Percentiles rank a stretch among this genome's conserved stretches.
These are phyloP conservation scores for Cercospora sesami DNA, from an alignment of 2,329 filamentous ascomycete genomes.

Conservation along the genomic window DNA sequence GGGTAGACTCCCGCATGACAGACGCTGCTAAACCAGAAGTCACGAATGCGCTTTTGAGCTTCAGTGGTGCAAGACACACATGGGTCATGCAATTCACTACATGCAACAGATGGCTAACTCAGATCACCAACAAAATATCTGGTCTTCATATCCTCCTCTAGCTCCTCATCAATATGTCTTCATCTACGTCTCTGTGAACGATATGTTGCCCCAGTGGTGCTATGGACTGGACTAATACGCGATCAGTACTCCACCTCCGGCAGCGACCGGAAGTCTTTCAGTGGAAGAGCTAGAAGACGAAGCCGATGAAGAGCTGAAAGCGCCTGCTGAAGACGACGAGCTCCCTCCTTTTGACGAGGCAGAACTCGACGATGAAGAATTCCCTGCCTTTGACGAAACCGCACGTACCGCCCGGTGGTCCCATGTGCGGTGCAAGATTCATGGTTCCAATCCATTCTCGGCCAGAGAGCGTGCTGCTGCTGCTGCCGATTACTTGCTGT, in stretches of 20 bases:
- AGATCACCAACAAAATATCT: background rate
- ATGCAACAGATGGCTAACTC: background rate
- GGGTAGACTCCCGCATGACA: background rate
- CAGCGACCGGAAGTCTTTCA: background rate
- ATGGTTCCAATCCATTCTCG: constrained; percentile 3
- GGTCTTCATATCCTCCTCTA: background rate
- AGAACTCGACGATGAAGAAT: background rate
- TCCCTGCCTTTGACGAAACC: background rate
- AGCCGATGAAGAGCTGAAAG: background rate
- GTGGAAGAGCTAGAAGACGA: background rate
- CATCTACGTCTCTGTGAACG: background rate
- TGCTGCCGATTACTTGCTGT: background rate
- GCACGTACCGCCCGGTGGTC: background rate
- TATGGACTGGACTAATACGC: background rate
- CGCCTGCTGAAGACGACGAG: background rate
- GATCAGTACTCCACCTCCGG: background rate
- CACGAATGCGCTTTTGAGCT: background rate
- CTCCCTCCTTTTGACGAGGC: background rate
- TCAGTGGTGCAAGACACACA: background rate
- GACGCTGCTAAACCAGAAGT: background rate
- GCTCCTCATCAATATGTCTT: background rate
- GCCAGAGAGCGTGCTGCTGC: background rate
- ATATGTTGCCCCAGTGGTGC: background rate
- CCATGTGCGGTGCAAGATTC: too few species aligned
- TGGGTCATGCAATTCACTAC: background rate